These are phyloP conservation scores for Kwoniella botswanensis DNA, from an alignment of 768 basidiomycete genomes.

Conservation along the genomic window DNA sequence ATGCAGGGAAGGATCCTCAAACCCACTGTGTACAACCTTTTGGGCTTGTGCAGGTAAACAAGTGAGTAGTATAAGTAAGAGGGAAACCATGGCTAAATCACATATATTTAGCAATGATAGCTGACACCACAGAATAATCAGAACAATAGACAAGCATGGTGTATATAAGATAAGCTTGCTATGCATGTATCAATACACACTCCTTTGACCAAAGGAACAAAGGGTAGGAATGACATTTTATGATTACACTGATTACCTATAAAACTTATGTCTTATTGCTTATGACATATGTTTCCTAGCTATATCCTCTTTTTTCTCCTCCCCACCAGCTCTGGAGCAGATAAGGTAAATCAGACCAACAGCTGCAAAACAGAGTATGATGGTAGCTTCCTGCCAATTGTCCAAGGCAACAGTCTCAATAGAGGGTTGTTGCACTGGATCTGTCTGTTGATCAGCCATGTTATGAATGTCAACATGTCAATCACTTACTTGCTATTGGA, in stretches of 20 bases:
- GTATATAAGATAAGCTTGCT: too few species aligned
- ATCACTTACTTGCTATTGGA: conserved; percentile 22
- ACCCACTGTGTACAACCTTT: neutral
- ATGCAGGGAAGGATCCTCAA: conserved; percentile 7
- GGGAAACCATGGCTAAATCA: too few species aligned
- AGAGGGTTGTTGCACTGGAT: neutral
- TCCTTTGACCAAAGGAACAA: neutral
- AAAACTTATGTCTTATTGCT: neutral
- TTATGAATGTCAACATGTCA: neutral
- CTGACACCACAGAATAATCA: neutral
- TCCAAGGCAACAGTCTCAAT: conserved; percentile 29
- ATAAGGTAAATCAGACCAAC: conserved; percentile 48
- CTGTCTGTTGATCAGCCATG: neutral
- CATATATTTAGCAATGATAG: neutral
- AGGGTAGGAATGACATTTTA: neutral
- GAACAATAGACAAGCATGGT: neutral
- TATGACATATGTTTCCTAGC: conserved; percentile 26
- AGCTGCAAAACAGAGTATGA: conserved; percentile 47
- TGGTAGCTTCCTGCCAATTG: conserved; percentile 52
- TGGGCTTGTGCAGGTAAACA: neutral
- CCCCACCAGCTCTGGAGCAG: conserved; percentile 27
- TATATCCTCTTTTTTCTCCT: conserved; percentile 26
- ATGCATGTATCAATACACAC: neutral
- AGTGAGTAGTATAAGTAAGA: neutral
- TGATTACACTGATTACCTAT: neutral